phyloP scores from a whole-genome alignment of 1,284 basidiomycete species.

The Heterobasidion annosum region DNA sequence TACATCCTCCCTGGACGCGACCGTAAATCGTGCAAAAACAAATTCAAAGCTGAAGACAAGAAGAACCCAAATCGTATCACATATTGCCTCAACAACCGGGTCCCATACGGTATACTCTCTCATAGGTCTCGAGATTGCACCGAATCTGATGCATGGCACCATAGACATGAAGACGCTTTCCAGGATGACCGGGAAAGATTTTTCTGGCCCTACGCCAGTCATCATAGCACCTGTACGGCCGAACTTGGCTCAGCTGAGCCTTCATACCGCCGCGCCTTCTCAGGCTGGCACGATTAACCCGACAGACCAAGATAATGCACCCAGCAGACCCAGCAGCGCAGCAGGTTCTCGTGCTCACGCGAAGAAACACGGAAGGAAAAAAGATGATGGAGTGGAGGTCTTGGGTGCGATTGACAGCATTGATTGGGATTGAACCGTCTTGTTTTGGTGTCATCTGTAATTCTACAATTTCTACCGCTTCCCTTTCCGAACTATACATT shows the following conservation, averaged over 20 bases:
- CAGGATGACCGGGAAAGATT: conserved; percentile 73
- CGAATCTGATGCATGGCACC: neutral
- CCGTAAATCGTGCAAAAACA: conserved; percentile 83
- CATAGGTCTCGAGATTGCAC: conserved; percentile 12
- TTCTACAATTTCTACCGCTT: no score
- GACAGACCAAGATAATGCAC: conserved; percentile 20
- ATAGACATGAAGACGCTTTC: conserved; percentile 62
- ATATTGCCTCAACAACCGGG: conserved; percentile 54
- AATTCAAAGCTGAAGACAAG: conserved; percentile 85
- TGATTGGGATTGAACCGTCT: conserved; percentile 5
- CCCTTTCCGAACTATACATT: no score
- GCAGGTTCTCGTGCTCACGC: conserved; percentile 3
- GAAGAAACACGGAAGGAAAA: conserved; percentile 5
- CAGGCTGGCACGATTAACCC: neutral
- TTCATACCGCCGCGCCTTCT: neutral
- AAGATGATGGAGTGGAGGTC: conserved; percentile 16
- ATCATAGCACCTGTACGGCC: conserved; percentile 45
- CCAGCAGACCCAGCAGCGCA: conserved; percentile 7
- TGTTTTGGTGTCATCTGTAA: no score
- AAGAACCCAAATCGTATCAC: conserved; percentile 64
- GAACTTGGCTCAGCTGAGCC: conserved; percentile 11
- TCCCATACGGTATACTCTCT: conserved; percentile 48
- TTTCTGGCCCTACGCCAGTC: conserved; percentile 68
- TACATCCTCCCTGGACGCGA: conserved; percentile 80
- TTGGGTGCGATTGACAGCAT: conserved; percentile 18